Evolutionary conservation across 2,329 filamentous ascomycete species (phyloP).

Genomic region (Shiraia bambusicola): DNA sequence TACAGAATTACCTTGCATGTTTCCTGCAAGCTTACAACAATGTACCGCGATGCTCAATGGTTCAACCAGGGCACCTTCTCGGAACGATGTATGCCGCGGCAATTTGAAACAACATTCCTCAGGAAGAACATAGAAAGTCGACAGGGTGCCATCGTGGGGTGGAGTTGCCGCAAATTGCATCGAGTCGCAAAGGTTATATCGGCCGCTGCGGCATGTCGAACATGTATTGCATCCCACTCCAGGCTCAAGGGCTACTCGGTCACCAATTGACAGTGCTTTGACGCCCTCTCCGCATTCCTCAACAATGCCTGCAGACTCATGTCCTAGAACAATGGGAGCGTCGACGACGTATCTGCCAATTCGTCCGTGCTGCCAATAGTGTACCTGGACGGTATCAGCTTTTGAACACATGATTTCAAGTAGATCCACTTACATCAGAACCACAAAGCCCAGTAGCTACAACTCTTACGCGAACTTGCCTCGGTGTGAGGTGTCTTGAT

Average conservation of each 20-base stretch:
- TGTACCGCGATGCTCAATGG: constrained; percentile 24
- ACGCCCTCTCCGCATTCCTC: constrained; percentile 18
- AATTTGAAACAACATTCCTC: constrained; percentile 22
- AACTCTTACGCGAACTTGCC: constrained; percentile 75
- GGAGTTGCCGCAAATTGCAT: constrained; percentile 24
- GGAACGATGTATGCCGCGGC: constrained; percentile 12
- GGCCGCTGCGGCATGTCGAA: constrained; percentile 9
- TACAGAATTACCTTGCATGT: constrained; percentile 30
- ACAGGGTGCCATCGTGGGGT: constrained; percentile 19
- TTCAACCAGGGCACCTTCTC: constrained; percentile 24
- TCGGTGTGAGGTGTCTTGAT: constrained; percentile 61
- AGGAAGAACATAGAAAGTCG: constrained; percentile 16
- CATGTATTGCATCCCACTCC: constrained; percentile 22
- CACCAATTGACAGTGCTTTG: constrained; percentile 17
- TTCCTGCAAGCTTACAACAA: constrained; percentile 12
- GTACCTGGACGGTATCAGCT: no score
- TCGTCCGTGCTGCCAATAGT: constrained; percentile 19
- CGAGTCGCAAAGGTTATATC: constrained; percentile 24
- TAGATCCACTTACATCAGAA: constrained; percentile 50
- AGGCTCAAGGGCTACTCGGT: constrained; percentile 30
- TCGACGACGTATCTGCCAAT: constrained; percentile 19
- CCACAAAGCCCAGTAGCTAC: constrained; percentile 84
- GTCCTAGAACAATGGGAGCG: constrained; percentile 24
- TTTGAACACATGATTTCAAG: neutral
- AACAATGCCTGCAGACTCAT: constrained; percentile 26